phyloP scores from a whole-genome alignment of 192 early-diverging fungal species.

The Phlyctochytrium arcticum region DNA sequence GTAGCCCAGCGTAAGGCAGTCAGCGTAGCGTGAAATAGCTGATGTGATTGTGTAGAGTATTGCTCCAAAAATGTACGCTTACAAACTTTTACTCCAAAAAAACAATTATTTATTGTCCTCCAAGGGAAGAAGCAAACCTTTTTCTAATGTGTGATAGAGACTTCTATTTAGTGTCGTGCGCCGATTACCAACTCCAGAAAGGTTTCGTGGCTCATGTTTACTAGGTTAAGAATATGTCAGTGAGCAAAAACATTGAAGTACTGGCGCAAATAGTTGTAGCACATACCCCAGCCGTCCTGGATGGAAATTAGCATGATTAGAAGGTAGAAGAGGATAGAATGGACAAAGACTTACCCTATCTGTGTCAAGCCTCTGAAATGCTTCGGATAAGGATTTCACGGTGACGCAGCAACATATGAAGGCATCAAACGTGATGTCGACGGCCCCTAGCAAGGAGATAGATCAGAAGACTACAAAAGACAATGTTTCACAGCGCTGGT shows the following conservation, averaged over 20 bases:
- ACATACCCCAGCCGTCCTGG: constrained; percentile 23
- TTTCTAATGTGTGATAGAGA: too few relatives aligned
- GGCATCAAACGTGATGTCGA: constrained; percentile 17
- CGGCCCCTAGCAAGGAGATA: background rate
- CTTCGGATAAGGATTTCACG: constrained; percentile 11
- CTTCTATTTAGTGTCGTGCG: background rate
- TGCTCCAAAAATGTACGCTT: too few relatives aligned
- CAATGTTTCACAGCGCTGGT: too few relatives aligned
- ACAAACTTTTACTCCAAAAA: too few relatives aligned
- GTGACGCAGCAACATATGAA: constrained; percentile 15
- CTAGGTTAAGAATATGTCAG: background rate
- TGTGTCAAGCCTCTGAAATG: constrained; percentile 10
- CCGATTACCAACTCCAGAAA: constrained; percentile 23
- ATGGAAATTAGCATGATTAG: background rate
- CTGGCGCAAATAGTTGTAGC: background rate
- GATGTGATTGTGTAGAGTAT: too few relatives aligned
- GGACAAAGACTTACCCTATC: constrained; percentile 5
- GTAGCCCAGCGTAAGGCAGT: too few relatives aligned
- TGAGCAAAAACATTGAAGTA: background rate
- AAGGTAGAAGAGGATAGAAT: background rate
- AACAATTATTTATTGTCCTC: too few relatives aligned
- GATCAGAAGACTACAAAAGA: too few relatives aligned
- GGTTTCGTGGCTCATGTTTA: constrained; percentile 21
- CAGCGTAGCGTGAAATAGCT: too few relatives aligned
- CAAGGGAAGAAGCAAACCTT: too few relatives aligned